phyloP scores from a whole-genome alignment of 805 yeast genomes.

The Candida nanaspora region DNA sequence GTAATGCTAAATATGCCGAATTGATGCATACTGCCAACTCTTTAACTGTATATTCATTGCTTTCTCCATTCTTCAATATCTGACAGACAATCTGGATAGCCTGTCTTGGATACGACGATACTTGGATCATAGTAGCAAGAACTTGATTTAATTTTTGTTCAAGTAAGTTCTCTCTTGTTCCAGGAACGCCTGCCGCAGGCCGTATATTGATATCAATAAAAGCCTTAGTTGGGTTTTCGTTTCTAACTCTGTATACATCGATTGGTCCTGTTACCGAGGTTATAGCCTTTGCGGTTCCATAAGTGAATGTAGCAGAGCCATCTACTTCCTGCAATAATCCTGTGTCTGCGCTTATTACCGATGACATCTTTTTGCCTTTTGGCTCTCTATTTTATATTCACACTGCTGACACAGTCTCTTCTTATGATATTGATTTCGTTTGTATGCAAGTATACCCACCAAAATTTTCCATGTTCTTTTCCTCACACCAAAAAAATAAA shows the following conservation, averaged over 20 bases:
- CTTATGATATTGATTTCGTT: no score
- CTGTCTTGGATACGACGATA: conserved; percentile 72
- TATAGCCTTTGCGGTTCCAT: conserved; percentile 50
- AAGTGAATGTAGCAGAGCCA: conserved; percentile 63
- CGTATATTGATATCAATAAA: conserved; percentile 72
- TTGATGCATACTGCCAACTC: conserved; percentile 70
- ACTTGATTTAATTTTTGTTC: conserved; percentile 66
- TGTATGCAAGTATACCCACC: no score
- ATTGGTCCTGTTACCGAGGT: conserved; percentile 88
- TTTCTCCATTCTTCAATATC: conserved; percentile 47
- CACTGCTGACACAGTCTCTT: no score
- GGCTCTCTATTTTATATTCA: not conserved
- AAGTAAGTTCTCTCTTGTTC: conserved; percentile 65
- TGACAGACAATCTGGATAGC: conserved; percentile 65
- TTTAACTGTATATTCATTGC: conserved; percentile 27
- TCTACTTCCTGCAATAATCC: conserved; percentile 53
- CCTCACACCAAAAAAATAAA: not conserved
- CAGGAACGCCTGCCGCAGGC: conserved; percentile 70
- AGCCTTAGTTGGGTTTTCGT: conserved; percentile 75
- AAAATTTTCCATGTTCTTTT: not conserved
- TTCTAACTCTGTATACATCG: conserved; percentile 66
- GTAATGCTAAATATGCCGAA: conserved; percentile 62
- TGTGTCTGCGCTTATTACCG: conserved; percentile 6
- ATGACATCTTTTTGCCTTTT: not conserved
- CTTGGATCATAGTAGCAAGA: conserved; percentile 50